These are phyloP conservation scores for Cubamyces sp. DNA, from an alignment of 768 basidiomycete genomes.

Conservation along the genomic window DNA sequence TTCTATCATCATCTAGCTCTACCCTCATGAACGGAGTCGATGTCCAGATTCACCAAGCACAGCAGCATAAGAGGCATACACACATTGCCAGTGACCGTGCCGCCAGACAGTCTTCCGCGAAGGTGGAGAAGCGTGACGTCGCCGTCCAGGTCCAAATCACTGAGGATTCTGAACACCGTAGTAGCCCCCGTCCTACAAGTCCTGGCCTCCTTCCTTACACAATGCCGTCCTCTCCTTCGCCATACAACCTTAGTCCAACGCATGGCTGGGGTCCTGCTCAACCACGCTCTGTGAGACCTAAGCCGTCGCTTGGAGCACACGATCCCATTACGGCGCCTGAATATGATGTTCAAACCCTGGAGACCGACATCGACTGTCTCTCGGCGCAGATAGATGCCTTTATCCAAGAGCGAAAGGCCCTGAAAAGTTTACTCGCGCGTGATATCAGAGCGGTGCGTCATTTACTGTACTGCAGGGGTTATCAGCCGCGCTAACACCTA, in stretches of 20 bases:
- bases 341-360: not conserved
- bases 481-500: too few species aligned
- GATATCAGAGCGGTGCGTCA: not conserved
- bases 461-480: too few species aligned
- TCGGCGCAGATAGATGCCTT: slow-evolving; percentile 14
- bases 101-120: too few species aligned
- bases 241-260: slow-evolving; percentile 6
- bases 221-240: slow-evolving; percentile 14
- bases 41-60: not conserved
- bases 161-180: not conserved
- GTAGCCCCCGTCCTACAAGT: not conserved
- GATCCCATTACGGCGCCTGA: not conserved
- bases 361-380: slow-evolving; percentile 9
- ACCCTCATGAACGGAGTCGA: not conserved
- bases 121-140: not conserved
- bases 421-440: slow-evolving; percentile 9
- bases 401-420: slow-evolving; percentile 1
- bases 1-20: too few species aligned
- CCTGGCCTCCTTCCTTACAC: slow-evolving; percentile 11
- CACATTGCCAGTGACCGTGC: too few species aligned
- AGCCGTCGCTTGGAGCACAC: too few species aligned
- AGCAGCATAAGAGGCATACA: not conserved
- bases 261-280: not conserved
- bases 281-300: not conserved
- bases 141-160: not conserved